Conservation (phyloP, 257 asterid species). For the Haberlea rhodopensis region DNA sequence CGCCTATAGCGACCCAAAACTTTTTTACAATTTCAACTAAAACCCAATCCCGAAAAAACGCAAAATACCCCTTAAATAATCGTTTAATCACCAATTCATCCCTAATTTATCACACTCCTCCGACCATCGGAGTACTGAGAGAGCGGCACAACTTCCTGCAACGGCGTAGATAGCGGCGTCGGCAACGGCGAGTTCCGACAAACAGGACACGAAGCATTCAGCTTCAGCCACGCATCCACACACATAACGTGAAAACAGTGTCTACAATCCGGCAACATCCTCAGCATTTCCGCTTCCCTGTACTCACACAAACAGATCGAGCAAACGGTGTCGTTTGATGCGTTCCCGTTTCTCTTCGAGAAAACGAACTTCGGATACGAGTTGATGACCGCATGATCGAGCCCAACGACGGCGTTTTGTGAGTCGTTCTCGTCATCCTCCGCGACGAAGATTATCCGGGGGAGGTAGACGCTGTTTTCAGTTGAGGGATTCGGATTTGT, state of each 20-base stretch:
- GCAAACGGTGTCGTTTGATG: slow-evolving; percentile 58
- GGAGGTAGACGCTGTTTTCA: too few relatives aligned
- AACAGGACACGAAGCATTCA: slow-evolving; percentile 80
- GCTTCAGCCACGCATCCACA: slow-evolving; percentile 95
- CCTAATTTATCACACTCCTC: slow-evolving; percentile 49
- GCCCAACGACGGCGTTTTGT: slow-evolving; percentile 55
- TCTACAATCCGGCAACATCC: too few relatives aligned
- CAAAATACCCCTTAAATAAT: slow-evolving; percentile 17
- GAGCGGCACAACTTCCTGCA: slow-evolving; percentile 96
- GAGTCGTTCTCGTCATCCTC: too few relatives aligned
- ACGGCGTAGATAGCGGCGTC: too few relatives aligned
- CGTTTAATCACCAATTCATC: slow-evolving; percentile 5
- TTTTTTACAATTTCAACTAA: slow-evolving; percentile 21
- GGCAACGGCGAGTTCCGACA: slow-evolving; percentile 95
- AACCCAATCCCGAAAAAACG: slow-evolving; percentile 19
- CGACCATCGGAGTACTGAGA: slow-evolving; percentile 87
- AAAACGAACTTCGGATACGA: slow-evolving; percentile 77
- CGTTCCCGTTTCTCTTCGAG: slow-evolving; percentile 39
- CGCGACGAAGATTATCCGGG: too few relatives aligned
- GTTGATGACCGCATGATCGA: slow-evolving; percentile 70
- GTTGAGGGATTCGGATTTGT: too few relatives aligned
- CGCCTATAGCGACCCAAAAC: slow-evolving; percentile 17
- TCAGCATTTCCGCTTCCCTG: too few relatives aligned
- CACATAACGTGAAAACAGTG: too few relatives aligned
- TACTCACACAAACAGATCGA: too few relatives aligned